Evolutionary conservation across 129 eudicot genomes (phyloP).

Genomic region (Solidago caesia): DNA sequence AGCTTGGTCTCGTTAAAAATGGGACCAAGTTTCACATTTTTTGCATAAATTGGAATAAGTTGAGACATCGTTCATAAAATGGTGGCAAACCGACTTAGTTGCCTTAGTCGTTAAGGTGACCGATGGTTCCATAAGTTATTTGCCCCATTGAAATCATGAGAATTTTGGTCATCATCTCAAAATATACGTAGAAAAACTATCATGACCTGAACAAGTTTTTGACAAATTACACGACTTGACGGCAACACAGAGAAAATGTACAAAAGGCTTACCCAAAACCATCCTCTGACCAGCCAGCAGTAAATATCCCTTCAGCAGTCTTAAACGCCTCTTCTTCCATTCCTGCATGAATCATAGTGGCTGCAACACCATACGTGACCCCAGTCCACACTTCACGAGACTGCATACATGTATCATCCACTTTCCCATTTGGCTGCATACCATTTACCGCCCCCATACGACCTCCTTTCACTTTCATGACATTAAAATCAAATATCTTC

Average conservation of each 20-base stretch:
- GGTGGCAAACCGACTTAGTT: too few relatives aligned
- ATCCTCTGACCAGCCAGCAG: conserved; percentile 94
- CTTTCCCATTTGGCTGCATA: conserved; percentile 90
- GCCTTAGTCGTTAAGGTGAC: too few relatives aligned
- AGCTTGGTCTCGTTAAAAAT: too few relatives aligned
- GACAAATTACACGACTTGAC: background rate
- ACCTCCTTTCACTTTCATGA: conserved; percentile 87
- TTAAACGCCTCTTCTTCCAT: conserved; percentile 83
- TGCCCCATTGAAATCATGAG: too few relatives aligned
- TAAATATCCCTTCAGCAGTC: conserved; percentile 91
- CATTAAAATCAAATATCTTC: conserved; percentile 83
- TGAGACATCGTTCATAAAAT: too few relatives aligned
- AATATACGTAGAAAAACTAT: background rate
- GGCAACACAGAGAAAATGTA: too few relatives aligned
- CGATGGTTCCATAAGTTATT: too few relatives aligned
- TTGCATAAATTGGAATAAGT: too few relatives aligned
- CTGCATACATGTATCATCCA: conserved; percentile 96
- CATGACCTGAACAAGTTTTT: background rate
- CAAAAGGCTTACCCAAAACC: conserved; percentile 67
- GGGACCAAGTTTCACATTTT: too few relatives aligned
- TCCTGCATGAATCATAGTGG: conserved; percentile 92
- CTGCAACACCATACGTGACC: conserved; percentile 88
- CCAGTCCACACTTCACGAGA: conserved; percentile 98
- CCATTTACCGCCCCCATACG: conserved; percentile 98
- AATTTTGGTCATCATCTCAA: background rate